These are phyloP conservation scores for Fistulinella prunicolor DNA, from an alignment of 768 basidiomycete genomes.

Conservation along the genomic window DNA sequence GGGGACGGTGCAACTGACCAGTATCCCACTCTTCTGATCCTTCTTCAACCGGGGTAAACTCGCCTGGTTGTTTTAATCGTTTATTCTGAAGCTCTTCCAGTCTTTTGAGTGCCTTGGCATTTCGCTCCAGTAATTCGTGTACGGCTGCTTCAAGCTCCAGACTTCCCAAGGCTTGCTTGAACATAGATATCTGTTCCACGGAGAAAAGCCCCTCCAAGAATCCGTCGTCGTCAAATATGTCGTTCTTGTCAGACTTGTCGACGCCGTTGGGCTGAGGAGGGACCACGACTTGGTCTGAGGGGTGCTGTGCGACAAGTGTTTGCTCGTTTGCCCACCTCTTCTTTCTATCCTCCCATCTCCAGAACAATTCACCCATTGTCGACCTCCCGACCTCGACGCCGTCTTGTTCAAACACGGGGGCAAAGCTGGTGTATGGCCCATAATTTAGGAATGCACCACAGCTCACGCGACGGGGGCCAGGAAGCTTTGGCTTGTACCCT, in stretches of 20 bases:
- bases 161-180: slow-evolving; percentile 60
- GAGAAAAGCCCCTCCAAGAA: slow-evolving; percentile 56
- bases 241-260: slow-evolving; percentile 5
- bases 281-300: background rate
- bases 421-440: slow-evolving; percentile 71
- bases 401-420: slow-evolving; percentile 75
- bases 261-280: slow-evolving; percentile 13
- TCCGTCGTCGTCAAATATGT: slow-evolving; percentile 33
- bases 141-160: slow-evolving; percentile 69
- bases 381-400: slow-evolving; percentile 66
- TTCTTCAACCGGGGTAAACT: slow-evolving; percentile 50
- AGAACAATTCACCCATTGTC: slow-evolving; percentile 58
- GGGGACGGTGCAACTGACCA: slow-evolving; percentile 50
- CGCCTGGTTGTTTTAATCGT: slow-evolving; percentile 49
- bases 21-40: slow-evolving; percentile 82
- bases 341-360: slow-evolving; percentile 46
- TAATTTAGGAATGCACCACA: slow-evolving; percentile 77
- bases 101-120: slow-evolving; percentile 57
- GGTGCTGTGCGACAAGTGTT: background rate
- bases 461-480: slow-evolving; percentile 52
- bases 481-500: slow-evolving; percentile 41
- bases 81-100: slow-evolving; percentile 63
- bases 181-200: slow-evolving; percentile 48
- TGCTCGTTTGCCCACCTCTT: slow-evolving; percentile 28
- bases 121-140: slow-evolving; percentile 64